phyloP scores from a whole-genome alignment of 306 rosid species.

The Dalbergia cochinchinensis region DNA sequence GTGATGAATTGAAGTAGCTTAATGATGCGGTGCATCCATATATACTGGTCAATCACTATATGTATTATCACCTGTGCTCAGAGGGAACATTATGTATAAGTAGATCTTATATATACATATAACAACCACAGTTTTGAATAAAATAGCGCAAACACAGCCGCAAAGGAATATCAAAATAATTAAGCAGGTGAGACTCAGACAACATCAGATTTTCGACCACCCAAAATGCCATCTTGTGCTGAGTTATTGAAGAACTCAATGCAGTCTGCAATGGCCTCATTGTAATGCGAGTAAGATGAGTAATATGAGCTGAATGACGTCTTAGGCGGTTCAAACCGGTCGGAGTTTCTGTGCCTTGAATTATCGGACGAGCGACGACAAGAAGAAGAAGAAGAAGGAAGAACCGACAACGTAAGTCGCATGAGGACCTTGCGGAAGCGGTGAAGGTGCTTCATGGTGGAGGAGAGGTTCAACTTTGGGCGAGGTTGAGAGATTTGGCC shows the following conservation, averaged over 20 bases:
- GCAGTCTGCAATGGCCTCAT: slow-evolving; percentile 83
- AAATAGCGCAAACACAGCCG: not conserved
- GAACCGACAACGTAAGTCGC: slow-evolving; percentile 54
- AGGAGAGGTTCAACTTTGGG: slow-evolving; percentile 56
- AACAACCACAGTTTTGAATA: not conserved
- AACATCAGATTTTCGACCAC: slow-evolving; percentile 53
- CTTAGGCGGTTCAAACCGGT: slow-evolving; percentile 76
- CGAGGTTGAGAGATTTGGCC: slow-evolving; percentile 9
- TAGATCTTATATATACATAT: no score
- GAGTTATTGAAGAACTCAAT: slow-evolving; percentile 88
- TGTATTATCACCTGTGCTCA: not conserved
- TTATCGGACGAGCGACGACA: slow-evolving; percentile 33
- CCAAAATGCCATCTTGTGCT: slow-evolving; percentile 57
- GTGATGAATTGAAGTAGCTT: not conserved
- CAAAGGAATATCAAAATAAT: no score
- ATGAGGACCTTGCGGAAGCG: slow-evolving; percentile 70
- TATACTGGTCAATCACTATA: not conserved
- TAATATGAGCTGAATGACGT: slow-evolving; percentile 79
- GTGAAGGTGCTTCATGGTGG: slow-evolving; percentile 71
- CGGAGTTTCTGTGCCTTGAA: slow-evolving; percentile 49
- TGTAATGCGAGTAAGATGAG: slow-evolving; percentile 77
- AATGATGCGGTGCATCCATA: not conserved
- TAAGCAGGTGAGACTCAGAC: slow-evolving; percentile 49
- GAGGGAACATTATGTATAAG: no score
- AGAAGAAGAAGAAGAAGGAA: slow-evolving; percentile 42